Conservation (phyloP, 495 filamentous ascomycete species). For the Neurospora sublineolata region DNA sequence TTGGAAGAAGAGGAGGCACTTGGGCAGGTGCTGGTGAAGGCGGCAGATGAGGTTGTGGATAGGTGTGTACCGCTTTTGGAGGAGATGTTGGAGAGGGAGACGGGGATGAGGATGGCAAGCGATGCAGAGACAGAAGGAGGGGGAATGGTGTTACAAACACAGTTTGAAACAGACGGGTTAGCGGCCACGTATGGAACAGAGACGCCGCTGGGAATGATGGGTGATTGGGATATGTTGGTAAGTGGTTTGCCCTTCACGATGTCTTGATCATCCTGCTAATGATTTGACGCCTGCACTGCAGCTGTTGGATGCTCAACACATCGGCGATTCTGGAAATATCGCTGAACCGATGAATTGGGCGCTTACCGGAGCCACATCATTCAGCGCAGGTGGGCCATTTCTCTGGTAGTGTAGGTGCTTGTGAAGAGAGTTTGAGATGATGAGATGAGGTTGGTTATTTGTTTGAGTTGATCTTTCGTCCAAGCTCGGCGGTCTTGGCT, state of each 20-base stretch:
- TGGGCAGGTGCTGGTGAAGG: constrained; percentile 17
- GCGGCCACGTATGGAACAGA: neutral
- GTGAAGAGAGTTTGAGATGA: neutral
- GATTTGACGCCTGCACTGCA: neutral
- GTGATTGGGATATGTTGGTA: neutral
- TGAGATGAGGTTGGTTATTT: neutral
- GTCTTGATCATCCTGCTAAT: neutral
- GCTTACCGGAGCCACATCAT: neutral
- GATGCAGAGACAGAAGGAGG: neutral
- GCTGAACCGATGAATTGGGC: neutral
- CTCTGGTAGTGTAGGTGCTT: neutral
- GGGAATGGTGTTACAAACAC: neutral
- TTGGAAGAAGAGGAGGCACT: constrained; percentile 21
- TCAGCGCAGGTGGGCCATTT: neutral
- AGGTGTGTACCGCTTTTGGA: constrained; percentile 32
- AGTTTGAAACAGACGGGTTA: neutral
- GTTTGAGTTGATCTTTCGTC: neutral
- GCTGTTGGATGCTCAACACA: neutral
- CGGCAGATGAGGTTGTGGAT: constrained; percentile 27
- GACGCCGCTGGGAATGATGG: neutral
- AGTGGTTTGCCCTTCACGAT: neutral
- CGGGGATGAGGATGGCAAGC: neutral
- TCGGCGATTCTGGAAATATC: neutral
- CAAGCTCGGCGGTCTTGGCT: neutral
- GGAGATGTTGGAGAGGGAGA: constrained; percentile 8